These are phyloP conservation scores for Nemania serpens DNA, from an alignment of 2,329 filamentous ascomycete species.

Conservation along the genomic window DNA sequence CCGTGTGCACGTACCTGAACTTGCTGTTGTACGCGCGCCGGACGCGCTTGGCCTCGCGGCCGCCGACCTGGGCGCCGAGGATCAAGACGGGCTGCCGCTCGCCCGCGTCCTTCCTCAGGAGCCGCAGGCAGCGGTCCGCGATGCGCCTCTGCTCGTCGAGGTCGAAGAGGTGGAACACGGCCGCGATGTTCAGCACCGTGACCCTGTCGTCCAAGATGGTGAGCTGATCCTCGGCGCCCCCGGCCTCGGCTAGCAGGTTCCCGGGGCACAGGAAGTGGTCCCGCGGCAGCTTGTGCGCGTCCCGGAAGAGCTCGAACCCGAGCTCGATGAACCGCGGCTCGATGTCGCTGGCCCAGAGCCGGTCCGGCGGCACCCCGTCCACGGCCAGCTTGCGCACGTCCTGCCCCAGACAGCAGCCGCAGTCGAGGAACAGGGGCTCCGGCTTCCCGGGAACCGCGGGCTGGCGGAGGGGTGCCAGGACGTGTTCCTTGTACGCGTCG, in stretches of 20 bases:
- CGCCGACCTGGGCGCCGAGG: conserved; percentile 36
- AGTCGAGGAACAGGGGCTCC: conserved; percentile 45
- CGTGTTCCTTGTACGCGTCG: conserved; percentile 33
- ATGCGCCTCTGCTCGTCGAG: conserved; percentile 41
- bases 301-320: conserved; percentile 49
- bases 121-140: conserved; percentile 36
- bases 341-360: conserved; percentile 44
- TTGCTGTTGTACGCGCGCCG: conserved; percentile 9
- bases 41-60: conserved; percentile 10
- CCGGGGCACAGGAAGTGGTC: conserved; percentile 45
- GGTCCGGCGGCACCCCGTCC: conserved; percentile 40
- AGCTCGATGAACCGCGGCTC: conserved; percentile 45
- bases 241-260: conserved; percentile 33
- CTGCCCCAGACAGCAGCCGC: conserved; percentile 50
- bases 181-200: conserved; percentile 39
- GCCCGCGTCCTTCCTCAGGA: conserved; percentile 38
- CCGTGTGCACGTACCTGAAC: conserved; percentile 32
- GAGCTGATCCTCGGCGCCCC: conserved; percentile 38
- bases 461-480: conserved; percentile 40
- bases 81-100: conserved; percentile 40
- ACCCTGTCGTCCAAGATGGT: conserved; percentile 41
- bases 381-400: conserved; percentile 48
- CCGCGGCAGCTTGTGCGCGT: conserved; percentile 40
- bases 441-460: conserved; percentile 32
- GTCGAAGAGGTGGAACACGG: conserved; percentile 48